A percentile compares a stretch with the other conserved stretches of the same genome.
These are phyloP conservation scores for Clitocybe nebularis DNA, from an alignment of 1,284 basidiomycete species.

Conservation along the genomic window DNA sequence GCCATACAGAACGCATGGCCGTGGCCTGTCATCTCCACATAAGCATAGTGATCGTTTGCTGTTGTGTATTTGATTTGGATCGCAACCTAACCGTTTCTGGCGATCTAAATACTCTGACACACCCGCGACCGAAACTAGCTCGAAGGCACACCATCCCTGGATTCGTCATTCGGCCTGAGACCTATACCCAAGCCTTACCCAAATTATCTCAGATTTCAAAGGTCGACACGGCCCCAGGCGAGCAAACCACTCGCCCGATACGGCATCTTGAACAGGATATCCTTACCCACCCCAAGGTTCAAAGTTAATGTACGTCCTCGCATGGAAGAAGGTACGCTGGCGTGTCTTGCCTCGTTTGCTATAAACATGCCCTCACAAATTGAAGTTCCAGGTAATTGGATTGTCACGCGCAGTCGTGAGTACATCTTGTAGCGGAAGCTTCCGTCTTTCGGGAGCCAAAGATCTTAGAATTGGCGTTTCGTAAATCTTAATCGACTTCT, in stretches of 20 bases:
- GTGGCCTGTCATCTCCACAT: slow-evolving; percentile 19
- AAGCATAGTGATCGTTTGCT: slow-evolving; percentile 18
- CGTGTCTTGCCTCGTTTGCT: slow-evolving; percentile 15
- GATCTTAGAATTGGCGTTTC: slow-evolving; percentile 26
- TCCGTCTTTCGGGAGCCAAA: slow-evolving; percentile 32
- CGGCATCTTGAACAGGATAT: slow-evolving; percentile 25
- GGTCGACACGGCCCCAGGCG: slow-evolving; percentile 17
- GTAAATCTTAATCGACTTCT: slow-evolving; percentile 22
- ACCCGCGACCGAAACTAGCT: slow-evolving; percentile 28
- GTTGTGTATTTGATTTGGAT: slow-evolving; percentile 9
- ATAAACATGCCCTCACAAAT: slow-evolving; percentile 12
- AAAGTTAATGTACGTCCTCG: slow-evolving; percentile 19
- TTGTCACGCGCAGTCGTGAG: slow-evolving; percentile 18
- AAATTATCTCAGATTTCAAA: slow-evolving; percentile 25
- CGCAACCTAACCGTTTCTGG: slow-evolving; percentile 34
- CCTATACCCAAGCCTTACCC: slow-evolving; percentile 28
- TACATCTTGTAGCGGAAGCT: slow-evolving; percentile 16
- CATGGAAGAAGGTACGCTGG: slow-evolving; percentile 17
- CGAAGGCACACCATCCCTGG: slow-evolving; percentile 35
- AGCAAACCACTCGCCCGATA: slow-evolving; percentile 27
- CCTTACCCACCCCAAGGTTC: slow-evolving; percentile 25
- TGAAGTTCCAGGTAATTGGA: slow-evolving; percentile 18
- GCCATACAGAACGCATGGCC: slow-evolving; percentile 14
- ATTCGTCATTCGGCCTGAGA: slow-evolving; percentile 29
- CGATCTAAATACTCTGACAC: slow-evolving; percentile 24